phyloP scores from a whole-genome alignment of 306 rosid species.

The Glycine soja region DNA sequence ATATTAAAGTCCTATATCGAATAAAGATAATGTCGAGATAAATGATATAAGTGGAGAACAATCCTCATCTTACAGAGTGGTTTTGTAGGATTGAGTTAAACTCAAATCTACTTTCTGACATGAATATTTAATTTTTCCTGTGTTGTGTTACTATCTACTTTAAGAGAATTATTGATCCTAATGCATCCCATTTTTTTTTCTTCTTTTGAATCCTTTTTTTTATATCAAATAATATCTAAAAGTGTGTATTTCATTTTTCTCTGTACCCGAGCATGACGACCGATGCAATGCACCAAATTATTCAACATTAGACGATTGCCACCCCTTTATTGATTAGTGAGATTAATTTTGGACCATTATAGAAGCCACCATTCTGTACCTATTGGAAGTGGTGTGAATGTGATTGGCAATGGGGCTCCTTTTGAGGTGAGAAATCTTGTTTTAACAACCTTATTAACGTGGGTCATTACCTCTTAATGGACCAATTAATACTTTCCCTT shows the following conservation, averaged over 20 bases:
- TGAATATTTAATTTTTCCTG: background rate
- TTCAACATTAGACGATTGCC: constrained; percentile 3
- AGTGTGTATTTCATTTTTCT: background rate
- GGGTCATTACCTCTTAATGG: background rate
- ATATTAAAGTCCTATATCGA: too few relatives aligned
- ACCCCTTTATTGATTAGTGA: background rate
- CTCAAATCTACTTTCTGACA: too few relatives aligned
- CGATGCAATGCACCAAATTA: background rate
- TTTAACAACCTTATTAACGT: background rate
- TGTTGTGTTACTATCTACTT: background rate
- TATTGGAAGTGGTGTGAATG: background rate
- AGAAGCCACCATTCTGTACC: background rate
- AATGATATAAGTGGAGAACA: too few relatives aligned
- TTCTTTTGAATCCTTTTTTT: background rate
- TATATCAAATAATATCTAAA: background rate
- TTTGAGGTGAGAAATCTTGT: background rate
- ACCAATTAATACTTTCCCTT: background rate
- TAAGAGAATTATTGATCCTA: background rate
- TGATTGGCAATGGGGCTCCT: background rate
- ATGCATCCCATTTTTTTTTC: constrained; percentile 20
- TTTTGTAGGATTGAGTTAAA: too few relatives aligned
- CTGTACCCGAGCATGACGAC: background rate
- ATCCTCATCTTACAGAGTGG: too few relatives aligned
- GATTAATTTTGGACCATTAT: background rate
- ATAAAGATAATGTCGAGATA: too few relatives aligned